phyloP scores from a whole-genome alignment of 345 rosid species.

The Pseudoturritis turrita region DNA sequence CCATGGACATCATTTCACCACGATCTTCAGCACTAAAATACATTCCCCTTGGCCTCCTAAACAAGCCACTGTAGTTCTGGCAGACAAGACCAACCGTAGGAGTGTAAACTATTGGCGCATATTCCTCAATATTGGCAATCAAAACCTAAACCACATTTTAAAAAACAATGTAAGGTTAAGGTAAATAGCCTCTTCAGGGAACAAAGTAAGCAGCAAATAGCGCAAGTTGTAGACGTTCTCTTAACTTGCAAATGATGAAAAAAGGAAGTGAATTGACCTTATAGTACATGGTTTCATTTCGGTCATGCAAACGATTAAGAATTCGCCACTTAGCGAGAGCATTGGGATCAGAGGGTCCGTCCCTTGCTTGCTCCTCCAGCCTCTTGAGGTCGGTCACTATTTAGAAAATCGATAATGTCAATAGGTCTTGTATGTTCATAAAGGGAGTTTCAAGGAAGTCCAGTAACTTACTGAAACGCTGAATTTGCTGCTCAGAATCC shows the following conservation, averaged over 20 bases:
- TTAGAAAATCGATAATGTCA: constrained; percentile 1
- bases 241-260: no score
- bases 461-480: constrained; percentile 72
- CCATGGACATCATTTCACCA: constrained; percentile 99
- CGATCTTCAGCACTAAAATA: constrained; percentile 91
- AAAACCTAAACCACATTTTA: constrained; percentile 45
- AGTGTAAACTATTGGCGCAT: constrained; percentile 95
- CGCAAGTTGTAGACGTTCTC: neutral
- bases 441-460: neutral
- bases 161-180: neutral
- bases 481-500: constrained; percentile 85
- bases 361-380: constrained; percentile 84
- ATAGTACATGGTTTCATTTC: constrained; percentile 96
- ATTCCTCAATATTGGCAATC: constrained; percentile 84
- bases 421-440: neutral
- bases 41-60: constrained; percentile 99
- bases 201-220: neutral
- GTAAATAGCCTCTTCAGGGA: neutral
- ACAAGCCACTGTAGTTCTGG: constrained; percentile 91
- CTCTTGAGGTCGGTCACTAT: constrained; percentile 93
- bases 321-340: constrained; percentile 96
- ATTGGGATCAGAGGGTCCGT: constrained; percentile 90
- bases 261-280: constrained; percentile 38
- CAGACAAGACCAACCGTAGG: constrained; percentile 98
- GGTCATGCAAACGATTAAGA: constrained; percentile 88